Evolutionary conservation across 1,139 yeast genomes (phyloP), one percentile per base, ranked within the genome.

Genomic region (Candida glucosophila): DNA sequence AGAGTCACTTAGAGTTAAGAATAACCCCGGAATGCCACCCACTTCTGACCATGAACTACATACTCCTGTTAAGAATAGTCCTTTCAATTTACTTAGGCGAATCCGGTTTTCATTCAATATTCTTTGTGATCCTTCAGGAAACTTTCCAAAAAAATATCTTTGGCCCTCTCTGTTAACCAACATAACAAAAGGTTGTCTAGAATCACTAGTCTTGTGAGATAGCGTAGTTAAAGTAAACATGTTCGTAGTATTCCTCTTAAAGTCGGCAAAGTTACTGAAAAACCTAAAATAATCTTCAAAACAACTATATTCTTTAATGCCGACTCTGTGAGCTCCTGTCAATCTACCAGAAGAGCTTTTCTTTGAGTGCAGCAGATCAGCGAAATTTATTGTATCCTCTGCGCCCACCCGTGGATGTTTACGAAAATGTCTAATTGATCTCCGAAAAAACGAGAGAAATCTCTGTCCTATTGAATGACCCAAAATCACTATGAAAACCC

Each of bases 11-110:
- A 81, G 62, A 0, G 96, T 85, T 29, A 90, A 55, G 27, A 88
- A 72, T 39, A 85, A 56, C 0, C 98, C 98, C 0, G 97, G 96
- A 8, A 90, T 52, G 0, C 98, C 98, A 8, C 95, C 88, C 5
- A 86, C 57, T 13, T 77, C 67, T 5, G 67, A 52, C 96, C 96
- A 88, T 8, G 54, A 35, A 27, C 64, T 57, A 9, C 81, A 38
- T 9, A 59, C 60, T 2, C 98, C 98, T 0, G 95, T 76, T 5
- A 88, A 44, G 41, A 83, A 86, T 3, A 88, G 60, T 17, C 75
- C 71, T 29, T 70, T 65, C 18, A 85, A 53, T 36, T 72, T 76
- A 22, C 67, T 67, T 12, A 76, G 54, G 33, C 68, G 58, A 14
- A 74, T 48, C 27, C 69, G 66, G 33, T 66, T 60, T 31, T 75